Conservation (phyloP, 2,329 filamentous ascomycete species). For the Trichoderma guizhouense region DNA sequence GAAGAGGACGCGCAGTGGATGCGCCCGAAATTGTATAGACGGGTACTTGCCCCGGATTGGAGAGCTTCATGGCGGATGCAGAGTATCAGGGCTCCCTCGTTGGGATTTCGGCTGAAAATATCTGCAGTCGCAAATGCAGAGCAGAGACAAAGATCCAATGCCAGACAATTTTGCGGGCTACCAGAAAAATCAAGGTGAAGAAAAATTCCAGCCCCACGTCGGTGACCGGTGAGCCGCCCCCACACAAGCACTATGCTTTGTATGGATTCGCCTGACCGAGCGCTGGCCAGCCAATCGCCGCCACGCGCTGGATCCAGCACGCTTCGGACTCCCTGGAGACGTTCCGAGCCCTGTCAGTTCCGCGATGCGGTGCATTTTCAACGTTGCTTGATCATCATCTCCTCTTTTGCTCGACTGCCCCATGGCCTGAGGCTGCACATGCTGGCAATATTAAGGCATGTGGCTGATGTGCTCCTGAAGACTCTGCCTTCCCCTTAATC, state of each 20-base stretch:
- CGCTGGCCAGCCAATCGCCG: conserved; percentile 14
- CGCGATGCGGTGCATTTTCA: conserved; percentile 14
- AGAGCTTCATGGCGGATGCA: conserved; percentile 66
- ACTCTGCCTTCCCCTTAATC: neutral
- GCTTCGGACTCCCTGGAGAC: conserved; percentile 17
- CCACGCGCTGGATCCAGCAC: conserved; percentile 21
- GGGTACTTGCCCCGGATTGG: conserved; percentile 76
- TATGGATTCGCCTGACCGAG: conserved; percentile 18
- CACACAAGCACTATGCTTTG: conserved; percentile 14
- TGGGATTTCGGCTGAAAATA: neutral
- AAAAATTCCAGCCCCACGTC: conserved; percentile 19
- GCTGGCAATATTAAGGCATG: conserved; percentile 9
- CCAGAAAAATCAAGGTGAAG: conserved; percentile 22
- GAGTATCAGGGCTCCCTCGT: neutral
- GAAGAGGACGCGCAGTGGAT: conserved; percentile 79
- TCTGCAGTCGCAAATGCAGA: conserved; percentile 1
- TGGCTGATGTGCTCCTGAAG: neutral
- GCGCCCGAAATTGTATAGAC: conserved; percentile 96
- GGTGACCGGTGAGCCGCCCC: conserved; percentile 16
- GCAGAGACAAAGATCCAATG: neutral
- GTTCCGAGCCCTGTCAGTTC: conserved; percentile 15
- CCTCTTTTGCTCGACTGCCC: neutral
- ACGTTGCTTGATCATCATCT: conserved; percentile 6
- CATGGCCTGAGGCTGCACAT: conserved; percentile 8
- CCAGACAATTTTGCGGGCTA: neutral